Percentiles rank a stretch among this genome's conserved stretches.
These are phyloP conservation scores for Xenoacremonium recifei DNA, from an alignment of 2,329 filamentous ascomycete genomes.

Conservation along the genomic window DNA sequence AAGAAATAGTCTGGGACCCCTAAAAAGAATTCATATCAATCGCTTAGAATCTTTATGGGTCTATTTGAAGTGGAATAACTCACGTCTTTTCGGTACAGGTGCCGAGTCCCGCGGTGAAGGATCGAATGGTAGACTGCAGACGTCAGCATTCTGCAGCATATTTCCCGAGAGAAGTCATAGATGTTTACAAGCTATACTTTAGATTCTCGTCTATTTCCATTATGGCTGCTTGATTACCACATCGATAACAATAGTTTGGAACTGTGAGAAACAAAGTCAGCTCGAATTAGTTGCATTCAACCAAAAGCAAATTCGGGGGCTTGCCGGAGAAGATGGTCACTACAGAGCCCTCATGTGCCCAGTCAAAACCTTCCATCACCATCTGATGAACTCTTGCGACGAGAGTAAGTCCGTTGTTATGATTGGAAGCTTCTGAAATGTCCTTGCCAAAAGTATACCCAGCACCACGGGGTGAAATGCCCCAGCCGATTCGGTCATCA, in stretches of 20 bases:
- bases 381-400: conserved; percentile 96
- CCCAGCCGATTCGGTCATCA: conserved; percentile 94
- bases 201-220: conserved; percentile 99
- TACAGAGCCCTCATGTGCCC: conserved; percentile 97
- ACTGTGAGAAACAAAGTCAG: conserved; percentile 42
- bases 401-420: conserved; percentile 95
- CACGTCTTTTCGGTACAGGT: conserved; percentile 95
- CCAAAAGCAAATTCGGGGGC: too few species aligned
- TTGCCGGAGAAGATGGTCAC: conserved; percentile 97
- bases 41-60: too few species aligned
- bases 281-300: conserved; percentile 1
- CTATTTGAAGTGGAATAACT: conserved; percentile 28
- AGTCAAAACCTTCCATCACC: conserved; percentile 99
- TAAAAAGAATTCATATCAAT: conserved; percentile 32
- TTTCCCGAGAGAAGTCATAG: neutral
- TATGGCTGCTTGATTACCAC: conserved; percentile 98
- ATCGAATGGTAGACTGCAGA: conserved; percentile 99
- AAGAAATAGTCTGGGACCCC: conserved; percentile 98
- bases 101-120: conserved; percentile 96
- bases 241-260: conserved; percentile 97
- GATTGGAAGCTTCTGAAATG: conserved; percentile 98
- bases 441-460: conserved; percentile 96
- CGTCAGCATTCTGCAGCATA: neutral
- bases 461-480: conserved; percentile 89
- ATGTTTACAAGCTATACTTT: conserved; percentile 91